These are phyloP conservation scores for Podospora sp. DNA, from an alignment of 495 filamentous ascomycete species.

Conservation along the genomic window DNA sequence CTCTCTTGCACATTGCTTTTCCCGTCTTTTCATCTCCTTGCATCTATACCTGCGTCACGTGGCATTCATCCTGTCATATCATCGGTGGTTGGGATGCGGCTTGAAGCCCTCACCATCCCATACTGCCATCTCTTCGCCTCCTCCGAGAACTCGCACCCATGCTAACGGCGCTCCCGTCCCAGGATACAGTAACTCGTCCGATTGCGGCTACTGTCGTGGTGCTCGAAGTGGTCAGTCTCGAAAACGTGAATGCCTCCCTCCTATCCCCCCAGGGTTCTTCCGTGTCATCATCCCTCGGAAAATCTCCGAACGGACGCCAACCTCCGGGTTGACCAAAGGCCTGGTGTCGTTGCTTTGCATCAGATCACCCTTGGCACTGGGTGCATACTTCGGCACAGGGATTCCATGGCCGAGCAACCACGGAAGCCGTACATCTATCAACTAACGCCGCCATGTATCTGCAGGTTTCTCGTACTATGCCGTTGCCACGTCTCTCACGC, in stretches of 20 bases:
- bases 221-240: slow-evolving; percentile 46
- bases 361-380: slow-evolving; percentile 6
- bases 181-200: slow-evolving; percentile 53
- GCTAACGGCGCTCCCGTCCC: slow-evolving; percentile 16
- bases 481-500: slow-evolving; percentile 64
- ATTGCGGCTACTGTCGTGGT: slow-evolving; percentile 56
- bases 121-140: neutral
- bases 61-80: neutral
- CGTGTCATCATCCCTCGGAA: slow-evolving; percentile 22
- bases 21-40: neutral
- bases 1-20: neutral
- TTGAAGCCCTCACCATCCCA: neutral
- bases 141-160: neutral
- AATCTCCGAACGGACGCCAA: slow-evolving; percentile 24
- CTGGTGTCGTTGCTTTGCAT: slow-evolving; percentile 3
- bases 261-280: slow-evolving; percentile 10
- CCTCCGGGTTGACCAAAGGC: slow-evolving; percentile 3
- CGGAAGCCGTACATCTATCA: neutral
- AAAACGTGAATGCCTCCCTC: slow-evolving; percentile 40
- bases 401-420: slow-evolving; percentile 5
- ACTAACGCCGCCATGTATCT: slow-evolving; percentile 8
- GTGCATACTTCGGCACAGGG: slow-evolving; percentile 14
- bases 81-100: neutral
- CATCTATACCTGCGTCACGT: neutral
- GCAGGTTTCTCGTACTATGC: slow-evolving; percentile 86